Evolutionary conservation across 768 basidiomycete species (phyloP).

Genomic region (Tulasnella sp.): DNA sequence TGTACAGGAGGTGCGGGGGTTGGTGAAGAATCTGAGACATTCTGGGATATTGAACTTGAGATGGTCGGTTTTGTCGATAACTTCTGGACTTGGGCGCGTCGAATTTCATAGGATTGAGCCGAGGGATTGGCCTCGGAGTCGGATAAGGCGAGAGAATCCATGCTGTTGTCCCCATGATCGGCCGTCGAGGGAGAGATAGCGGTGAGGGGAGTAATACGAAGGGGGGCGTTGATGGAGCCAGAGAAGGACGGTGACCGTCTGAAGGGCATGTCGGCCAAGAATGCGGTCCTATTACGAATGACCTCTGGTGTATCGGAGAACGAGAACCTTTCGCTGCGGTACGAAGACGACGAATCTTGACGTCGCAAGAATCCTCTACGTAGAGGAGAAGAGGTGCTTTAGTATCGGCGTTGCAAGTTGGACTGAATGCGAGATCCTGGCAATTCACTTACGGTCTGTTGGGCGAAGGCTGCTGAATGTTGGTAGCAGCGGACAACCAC

Average conservation of each 20-base stretch:
- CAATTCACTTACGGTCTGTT: too few relatives aligned
- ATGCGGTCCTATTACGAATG: constrained; percentile 11
- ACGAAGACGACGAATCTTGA: background rate
- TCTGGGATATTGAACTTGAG: background rate
- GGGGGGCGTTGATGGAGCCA: too few relatives aligned
- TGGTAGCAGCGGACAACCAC: background rate
- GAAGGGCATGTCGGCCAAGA: constrained; percentile 12
- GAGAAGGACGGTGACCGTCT: too few relatives aligned
- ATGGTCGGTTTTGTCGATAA: background rate
- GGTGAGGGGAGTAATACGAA: background rate
- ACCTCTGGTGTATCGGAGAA: constrained; percentile 10
- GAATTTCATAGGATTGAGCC: too few relatives aligned
- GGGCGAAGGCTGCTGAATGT: background rate
- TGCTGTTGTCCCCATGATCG: background rate
- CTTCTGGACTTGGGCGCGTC: too few relatives aligned
- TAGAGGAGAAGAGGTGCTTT: too few relatives aligned
- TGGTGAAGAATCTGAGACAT: background rate
- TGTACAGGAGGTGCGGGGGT: background rate
- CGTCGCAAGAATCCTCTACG: background rate
- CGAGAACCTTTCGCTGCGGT: background rate
- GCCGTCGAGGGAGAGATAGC: background rate
- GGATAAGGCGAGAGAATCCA: too few relatives aligned
- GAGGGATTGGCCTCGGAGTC: too few relatives aligned
- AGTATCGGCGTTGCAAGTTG: too few relatives aligned
- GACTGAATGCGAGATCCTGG: too few relatives aligned